Percentiles rank a stretch among this genome's conserved stretches.
Conservation (phyloP, 805 yeast species). For the Yarrowia porcina region DNA sequence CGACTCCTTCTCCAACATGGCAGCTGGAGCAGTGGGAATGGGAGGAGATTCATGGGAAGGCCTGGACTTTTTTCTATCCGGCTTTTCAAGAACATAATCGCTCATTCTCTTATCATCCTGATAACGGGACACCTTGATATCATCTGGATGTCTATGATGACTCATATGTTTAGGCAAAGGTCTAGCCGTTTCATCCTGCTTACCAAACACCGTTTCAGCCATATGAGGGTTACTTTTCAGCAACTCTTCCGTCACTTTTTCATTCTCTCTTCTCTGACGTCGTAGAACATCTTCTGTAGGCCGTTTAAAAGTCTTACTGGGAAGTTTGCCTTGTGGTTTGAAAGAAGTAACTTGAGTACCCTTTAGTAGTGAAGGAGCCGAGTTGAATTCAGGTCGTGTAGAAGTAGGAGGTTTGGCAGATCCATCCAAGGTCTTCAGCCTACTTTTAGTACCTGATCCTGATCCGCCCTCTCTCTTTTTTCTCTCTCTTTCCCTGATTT, state of each 20-base stretch:
- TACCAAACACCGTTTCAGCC: background rate
- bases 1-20: background rate
- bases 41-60: background rate
- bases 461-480: background rate
- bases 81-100: background rate
- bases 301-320: background rate
- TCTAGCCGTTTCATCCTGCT: background rate
- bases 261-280: background rate
- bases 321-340: background rate
- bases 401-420: background rate
- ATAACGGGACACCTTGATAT: background rate
- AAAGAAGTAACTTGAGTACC: background rate
- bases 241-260: background rate
- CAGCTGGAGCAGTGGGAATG: background rate
- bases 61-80: background rate
- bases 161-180: background rate
- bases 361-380: background rate
- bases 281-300: background rate
- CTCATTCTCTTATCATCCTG: background rate
- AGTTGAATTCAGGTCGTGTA: background rate
- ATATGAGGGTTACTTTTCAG: background rate
- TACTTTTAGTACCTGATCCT: background rate
- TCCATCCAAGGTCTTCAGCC: background rate
- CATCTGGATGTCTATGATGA: background rate
- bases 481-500: background rate